These are phyloP conservation scores for Xylaria castorea DNA, from an alignment of 495 filamentous ascomycete genomes.

Conservation along the genomic window DNA sequence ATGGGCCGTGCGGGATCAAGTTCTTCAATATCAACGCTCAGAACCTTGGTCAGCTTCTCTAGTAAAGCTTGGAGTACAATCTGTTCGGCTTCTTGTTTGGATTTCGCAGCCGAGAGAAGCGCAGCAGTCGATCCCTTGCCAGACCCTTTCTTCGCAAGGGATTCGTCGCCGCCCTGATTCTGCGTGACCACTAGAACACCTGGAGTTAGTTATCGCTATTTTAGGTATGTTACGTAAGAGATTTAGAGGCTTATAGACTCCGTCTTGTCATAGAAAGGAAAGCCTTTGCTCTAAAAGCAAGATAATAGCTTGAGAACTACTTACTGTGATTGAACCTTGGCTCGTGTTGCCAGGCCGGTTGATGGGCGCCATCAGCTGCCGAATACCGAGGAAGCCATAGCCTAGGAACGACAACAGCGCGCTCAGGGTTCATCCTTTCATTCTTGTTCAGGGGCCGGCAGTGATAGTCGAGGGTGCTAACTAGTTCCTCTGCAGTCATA, in stretches of 20 bases:
- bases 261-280: not conserved
- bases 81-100: not conserved
- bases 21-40: constrained; percentile 30
- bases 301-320: not conserved
- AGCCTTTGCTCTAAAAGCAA: not conserved
- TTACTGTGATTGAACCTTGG: not conserved
- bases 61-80: not conserved
- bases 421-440: not conserved
- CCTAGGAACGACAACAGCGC: not conserved
- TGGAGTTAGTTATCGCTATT: not conserved
- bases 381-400: not conserved
- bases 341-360: not conserved
- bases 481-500: not conserved
- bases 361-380: not conserved
- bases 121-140: not conserved
- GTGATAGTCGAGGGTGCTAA: not conserved
- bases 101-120: not conserved
- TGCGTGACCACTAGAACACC: not conserved
- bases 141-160: not conserved
- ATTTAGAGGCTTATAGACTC: not conserved
- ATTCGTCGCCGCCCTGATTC: not conserved
- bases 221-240: not conserved
- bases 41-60: constrained; percentile 1
- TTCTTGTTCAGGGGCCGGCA: not conserved
- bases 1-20: constrained; percentile 34